Base-by-base conservation (phyloP, 768 basidiomycete species). In the Solioccasus polychromus region DNA sequence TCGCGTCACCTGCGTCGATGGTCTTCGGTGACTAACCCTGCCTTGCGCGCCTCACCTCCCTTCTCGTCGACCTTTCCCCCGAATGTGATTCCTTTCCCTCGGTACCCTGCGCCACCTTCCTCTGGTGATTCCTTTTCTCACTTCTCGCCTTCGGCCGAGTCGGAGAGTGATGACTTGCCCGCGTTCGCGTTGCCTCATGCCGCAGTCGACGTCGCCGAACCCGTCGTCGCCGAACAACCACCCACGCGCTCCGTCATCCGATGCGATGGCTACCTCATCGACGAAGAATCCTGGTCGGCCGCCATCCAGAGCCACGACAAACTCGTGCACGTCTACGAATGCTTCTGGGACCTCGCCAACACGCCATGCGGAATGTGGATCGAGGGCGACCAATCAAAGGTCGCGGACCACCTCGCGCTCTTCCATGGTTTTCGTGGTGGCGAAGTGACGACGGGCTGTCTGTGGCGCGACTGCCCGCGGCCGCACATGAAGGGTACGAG, bases 291-390 rank as follows among this genome's bases (percentile, higher is more conserved):
- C 24, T 45, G 66, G 58, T 50, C 51, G 1, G 53, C 45, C 7
- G 54, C 62, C 5, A 39, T 61, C 39, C 42, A 52, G 17, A 56
- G 54, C 11, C 48, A 46, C 0, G 64, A 60, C 49, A 54, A 60
- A 20, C 34, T 42, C 32, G 32, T 63, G 8, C 54, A 67, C 48
- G 52, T 66, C 24, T 66, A 65, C 45, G 58, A 65, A 34, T 65
- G 64, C 25, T 53, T 59, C 37, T 67, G 64, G 64, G 55, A 61
- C 42, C 42, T 45, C 23, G 3, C 41, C 24, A 43, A 61, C 35
- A 37, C 63, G 0, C 47, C 65, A 2, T 65, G 64, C 15, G 50
- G 63, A 1, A 65, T 65, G 65, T 67, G 66, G 57, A 62, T 65
- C 29, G 66, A 65, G 39, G 65, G 66, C 17, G 66, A 65, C 44